Evolutionary conservation across 495 filamentous ascomycete genomes (phyloP).

Genomic region (Pseudotulostoma volvatum): DNA sequence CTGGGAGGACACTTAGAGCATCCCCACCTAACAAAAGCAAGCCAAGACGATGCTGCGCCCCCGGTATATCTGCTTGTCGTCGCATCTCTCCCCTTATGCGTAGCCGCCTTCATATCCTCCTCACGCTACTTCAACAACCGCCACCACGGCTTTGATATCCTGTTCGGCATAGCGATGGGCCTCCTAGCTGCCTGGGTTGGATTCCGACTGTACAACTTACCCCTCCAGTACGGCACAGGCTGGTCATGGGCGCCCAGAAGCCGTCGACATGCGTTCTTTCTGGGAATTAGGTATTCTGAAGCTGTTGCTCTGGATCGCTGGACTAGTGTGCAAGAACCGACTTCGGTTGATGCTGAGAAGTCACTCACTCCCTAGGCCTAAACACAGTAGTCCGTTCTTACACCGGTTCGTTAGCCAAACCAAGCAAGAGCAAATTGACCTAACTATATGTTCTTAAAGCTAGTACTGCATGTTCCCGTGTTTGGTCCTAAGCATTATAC

Average conservation of each 20-base stretch:
- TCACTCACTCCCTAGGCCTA: too few species aligned
- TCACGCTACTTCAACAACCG: conserved; percentile 48
- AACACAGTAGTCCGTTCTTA: too few species aligned
- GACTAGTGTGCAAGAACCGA: neutral
- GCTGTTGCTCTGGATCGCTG: conserved; percentile 1
- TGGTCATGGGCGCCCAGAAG: conserved; percentile 36
- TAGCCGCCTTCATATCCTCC: conserved; percentile 43
- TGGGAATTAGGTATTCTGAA: conserved; percentile 33
- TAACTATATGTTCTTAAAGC: too few species aligned
- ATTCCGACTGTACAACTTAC: conserved; percentile 53
- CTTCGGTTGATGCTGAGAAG: neutral
- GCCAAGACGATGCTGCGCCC: conserved; percentile 40
- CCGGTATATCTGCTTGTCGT: conserved; percentile 41
- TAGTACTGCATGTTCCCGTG: too few species aligned
- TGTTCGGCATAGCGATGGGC: conserved; percentile 42
- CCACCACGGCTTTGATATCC: conserved; percentile 49
- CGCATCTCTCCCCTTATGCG: conserved; percentile 36
- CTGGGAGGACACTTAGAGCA: too few species aligned
- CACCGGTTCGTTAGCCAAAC: too few species aligned
- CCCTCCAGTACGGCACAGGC: conserved; percentile 41
- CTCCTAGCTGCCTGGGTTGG: conserved; percentile 36
- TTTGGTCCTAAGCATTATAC: too few species aligned
- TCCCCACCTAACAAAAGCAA: too few species aligned
- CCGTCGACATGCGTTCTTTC: conserved; percentile 35
- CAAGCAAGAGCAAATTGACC: too few species aligned